A percentile compares a stretch with the other conserved stretches of the same genome.
Conservation (phyloP, 1,139 yeast genomes). For the Nakaseomyces bracarensis region DNA sequence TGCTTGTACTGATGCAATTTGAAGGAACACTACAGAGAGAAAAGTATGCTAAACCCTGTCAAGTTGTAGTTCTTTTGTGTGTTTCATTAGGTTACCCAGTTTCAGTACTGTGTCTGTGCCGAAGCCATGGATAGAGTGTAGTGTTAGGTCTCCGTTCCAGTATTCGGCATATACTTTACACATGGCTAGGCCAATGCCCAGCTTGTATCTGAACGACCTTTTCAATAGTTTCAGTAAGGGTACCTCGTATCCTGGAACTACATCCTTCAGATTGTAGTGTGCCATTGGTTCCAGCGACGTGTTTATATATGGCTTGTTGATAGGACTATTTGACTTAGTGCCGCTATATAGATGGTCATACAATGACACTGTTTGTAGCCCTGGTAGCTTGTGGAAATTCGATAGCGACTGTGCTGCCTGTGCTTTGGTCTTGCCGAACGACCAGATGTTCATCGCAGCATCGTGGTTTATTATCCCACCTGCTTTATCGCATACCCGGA, state of each 20-base stretch:
- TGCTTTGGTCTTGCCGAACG: slow-evolving; percentile 64
- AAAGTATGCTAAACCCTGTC: slow-evolving; percentile 50
- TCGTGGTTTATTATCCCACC: slow-evolving; percentile 50
- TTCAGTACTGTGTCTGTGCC: slow-evolving; percentile 84
- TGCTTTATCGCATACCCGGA: slow-evolving; percentile 81
- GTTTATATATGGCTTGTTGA: slow-evolving; percentile 20
- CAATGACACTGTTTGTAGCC: slow-evolving; percentile 34
- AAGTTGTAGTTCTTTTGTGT: slow-evolving; percentile 55
- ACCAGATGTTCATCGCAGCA: slow-evolving; percentile 53
- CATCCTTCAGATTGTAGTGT: slow-evolving; percentile 25
- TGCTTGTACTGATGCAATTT: neutral
- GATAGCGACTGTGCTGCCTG: slow-evolving; percentile 48
- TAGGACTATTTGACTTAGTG: slow-evolving; percentile 4
- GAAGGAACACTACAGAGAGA: neutral
- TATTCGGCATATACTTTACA: slow-evolving; percentile 88
- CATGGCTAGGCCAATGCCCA: slow-evolving; percentile 88
- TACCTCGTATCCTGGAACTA: slow-evolving; percentile 28
- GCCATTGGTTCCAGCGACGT: slow-evolving; percentile 37
- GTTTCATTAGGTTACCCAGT: slow-evolving; percentile 67
- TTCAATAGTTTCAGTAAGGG: slow-evolving; percentile 50
- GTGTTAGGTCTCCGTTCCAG: slow-evolving; percentile 84
- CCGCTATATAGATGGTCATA: slow-evolving; percentile 25
- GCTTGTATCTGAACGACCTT: slow-evolving; percentile 62
- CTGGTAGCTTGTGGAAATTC: slow-evolving; percentile 63
- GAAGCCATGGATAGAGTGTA: slow-evolving; percentile 80